A percentile compares a stretch with the other conserved stretches of the same genome.
Conservation (phyloP, 108 stramenopile genomes). For the Conticribra weissflogii region DNA sequence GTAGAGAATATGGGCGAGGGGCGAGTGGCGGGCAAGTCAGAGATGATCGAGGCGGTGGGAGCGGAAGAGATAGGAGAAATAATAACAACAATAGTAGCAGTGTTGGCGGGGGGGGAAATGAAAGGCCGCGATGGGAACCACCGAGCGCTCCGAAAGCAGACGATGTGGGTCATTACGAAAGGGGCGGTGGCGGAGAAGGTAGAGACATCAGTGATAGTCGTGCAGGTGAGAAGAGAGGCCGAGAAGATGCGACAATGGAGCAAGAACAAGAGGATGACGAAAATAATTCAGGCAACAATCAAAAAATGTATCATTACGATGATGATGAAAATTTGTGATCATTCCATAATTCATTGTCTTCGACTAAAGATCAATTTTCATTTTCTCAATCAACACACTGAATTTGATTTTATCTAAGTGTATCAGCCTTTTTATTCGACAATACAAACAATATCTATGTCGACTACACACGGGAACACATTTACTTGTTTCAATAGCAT, state of each 20-base stretch:
- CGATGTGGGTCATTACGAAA: slow-evolving; percentile 2
- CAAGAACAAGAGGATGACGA: neutral
- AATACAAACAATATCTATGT: no score
- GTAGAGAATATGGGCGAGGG: slow-evolving; percentile 96
- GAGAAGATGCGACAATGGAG: slow-evolving; percentile 14
- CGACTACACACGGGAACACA: no score
- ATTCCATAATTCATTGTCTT: no score
- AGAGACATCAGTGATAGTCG: neutral
- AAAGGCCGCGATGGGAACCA: slow-evolving; percentile 19
- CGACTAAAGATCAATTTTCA: no score
- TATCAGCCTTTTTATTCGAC: no score
- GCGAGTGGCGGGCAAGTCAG: slow-evolving; percentile 93
- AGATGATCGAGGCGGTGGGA: slow-evolving; percentile 76
- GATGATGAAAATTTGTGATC: slow-evolving; percentile 4
- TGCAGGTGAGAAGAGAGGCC: slow-evolving; percentile 11
- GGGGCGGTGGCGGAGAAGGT: slow-evolving; percentile 1
- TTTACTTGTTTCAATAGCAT: no score
- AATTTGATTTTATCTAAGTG: no score
- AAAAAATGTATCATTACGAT: slow-evolving; percentile 1
- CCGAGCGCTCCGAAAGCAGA: slow-evolving; percentile 1
- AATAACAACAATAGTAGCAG: neutral
- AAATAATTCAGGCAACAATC: slow-evolving; percentile 1
- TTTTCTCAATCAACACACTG: no score
- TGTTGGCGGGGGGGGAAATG: slow-evolving; percentile 4
- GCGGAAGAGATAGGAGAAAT: slow-evolving; percentile 26